These are phyloP conservation scores for Ganoderma lucidum DNA, from an alignment of 1,284 basidiomycete genomes.

Conservation along the genomic window DNA sequence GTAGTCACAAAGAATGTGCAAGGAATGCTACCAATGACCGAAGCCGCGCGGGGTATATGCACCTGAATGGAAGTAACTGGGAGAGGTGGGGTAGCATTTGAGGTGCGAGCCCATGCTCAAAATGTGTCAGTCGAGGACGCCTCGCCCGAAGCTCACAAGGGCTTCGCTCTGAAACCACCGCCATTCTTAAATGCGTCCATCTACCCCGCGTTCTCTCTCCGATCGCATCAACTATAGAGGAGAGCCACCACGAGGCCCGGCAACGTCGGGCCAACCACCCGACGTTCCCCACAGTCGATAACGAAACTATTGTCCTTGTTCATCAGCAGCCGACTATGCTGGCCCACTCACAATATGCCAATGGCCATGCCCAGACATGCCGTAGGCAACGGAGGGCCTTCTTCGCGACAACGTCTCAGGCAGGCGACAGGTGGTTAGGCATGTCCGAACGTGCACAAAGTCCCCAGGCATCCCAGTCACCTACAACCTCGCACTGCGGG, in stretches of 20 bases:
- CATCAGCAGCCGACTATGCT: not conserved
- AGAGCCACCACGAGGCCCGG: slow-evolving; percentile 1
- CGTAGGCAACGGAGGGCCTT: not conserved
- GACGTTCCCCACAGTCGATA: slow-evolving; percentile 10
- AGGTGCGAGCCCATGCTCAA: too few relatives aligned
- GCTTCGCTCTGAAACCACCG: too few relatives aligned
- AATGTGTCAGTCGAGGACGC: too few relatives aligned
- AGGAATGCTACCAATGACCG: too few relatives aligned
- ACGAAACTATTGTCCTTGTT: not conserved
- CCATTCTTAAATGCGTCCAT: too few relatives aligned
- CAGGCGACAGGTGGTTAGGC: not conserved
- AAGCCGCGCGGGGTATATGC: not conserved
- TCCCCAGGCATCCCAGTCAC: slow-evolving; percentile 8
- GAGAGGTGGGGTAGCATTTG: too few relatives aligned
- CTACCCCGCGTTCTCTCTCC: not conserved
- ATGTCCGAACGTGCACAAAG: not conserved
- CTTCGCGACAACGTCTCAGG: not conserved
- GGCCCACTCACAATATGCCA: not conserved
- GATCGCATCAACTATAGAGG: not conserved
- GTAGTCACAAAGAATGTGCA: not conserved
- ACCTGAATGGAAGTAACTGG: too few relatives aligned
- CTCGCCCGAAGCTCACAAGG: too few relatives aligned
- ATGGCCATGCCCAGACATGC: not conserved
- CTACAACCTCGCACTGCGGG: not conserved
- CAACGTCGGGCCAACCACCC: slow-evolving; percentile 6